Evolutionary conservation across 441 rosid genomes (phyloP).

Genomic region (Hura crepitans): DNA sequence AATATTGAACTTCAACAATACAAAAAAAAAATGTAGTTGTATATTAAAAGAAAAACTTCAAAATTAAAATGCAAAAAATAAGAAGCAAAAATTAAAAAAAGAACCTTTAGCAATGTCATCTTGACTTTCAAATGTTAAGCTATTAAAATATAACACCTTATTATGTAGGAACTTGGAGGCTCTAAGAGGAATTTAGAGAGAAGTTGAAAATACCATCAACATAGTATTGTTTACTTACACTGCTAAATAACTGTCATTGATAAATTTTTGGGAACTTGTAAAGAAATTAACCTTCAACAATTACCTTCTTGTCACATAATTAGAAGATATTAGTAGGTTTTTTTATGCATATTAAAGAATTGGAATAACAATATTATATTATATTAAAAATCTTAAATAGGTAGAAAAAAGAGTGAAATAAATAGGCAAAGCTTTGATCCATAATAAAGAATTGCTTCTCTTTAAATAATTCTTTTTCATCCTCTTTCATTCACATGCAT

Average conservation of each 20-base stretch:
- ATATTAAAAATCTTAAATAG: slow-evolving; percentile 24
- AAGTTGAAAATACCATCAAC: slow-evolving; percentile 56
- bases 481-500: not conserved
- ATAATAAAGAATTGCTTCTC: not conserved
- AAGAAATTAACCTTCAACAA: slow-evolving; percentile 73
- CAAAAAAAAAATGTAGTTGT: too few species aligned
- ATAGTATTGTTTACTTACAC: slow-evolving; percentile 22
- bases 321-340: slow-evolving; percentile 75
- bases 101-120: slow-evolving; percentile 83
- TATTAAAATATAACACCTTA: slow-evolving; percentile 86
- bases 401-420: slow-evolving; percentile 31
- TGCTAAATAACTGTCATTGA: slow-evolving; percentile 18
- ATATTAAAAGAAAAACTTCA: slow-evolving; percentile 13
- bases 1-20: too few species aligned
- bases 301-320: slow-evolving; percentile 94
- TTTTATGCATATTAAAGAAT: slow-evolving; percentile 82
- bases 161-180: slow-evolving; percentile 69
- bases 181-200: slow-evolving; percentile 91
- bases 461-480: not conserved
- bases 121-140: slow-evolving; percentile 83
- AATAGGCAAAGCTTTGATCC: slow-evolving; percentile 13
- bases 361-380: slow-evolving; percentile 37
- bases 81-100: slow-evolving; percentile 14
- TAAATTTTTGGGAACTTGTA: slow-evolving; percentile 10
- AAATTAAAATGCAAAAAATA: slow-evolving; percentile 7